These are phyloP conservation scores for Monosporascus ibericus DNA, from an alignment of 2,329 filamentous ascomycete genomes.

Conservation along the genomic window DNA sequence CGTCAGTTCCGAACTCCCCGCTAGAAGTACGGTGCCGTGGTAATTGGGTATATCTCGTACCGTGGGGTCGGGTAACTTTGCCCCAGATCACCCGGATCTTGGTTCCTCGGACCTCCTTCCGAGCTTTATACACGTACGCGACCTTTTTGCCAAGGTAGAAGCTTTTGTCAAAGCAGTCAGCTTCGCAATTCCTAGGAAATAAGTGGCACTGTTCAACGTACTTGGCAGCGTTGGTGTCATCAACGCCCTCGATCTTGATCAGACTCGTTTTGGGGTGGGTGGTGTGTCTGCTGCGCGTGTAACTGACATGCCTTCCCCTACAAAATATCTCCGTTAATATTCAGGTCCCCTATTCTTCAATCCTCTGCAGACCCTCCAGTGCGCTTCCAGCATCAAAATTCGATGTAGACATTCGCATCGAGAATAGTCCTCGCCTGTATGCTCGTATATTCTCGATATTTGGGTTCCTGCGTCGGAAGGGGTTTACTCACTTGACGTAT, in stretches of 20 bases:
- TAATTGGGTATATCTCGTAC: slow-evolving; percentile 39
- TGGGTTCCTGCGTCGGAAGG: neutral
- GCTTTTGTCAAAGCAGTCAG: slow-evolving; percentile 33
- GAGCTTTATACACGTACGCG: slow-evolving; percentile 95
- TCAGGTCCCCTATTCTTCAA: neutral
- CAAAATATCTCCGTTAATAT: slow-evolving; percentile 18
- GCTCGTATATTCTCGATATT: slow-evolving; percentile 2
- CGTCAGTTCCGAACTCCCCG: slow-evolving; percentile 7
- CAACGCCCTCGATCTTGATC: slow-evolving; percentile 98
- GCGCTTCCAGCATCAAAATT: neutral
- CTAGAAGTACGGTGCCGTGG: neutral
- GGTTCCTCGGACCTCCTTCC: slow-evolving; percentile 90
- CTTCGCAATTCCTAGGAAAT: neutral
- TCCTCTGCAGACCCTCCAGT: neutral
- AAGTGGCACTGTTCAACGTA: slow-evolving; percentile 39
- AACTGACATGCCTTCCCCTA: slow-evolving; percentile 97
- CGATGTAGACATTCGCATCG: neutral
- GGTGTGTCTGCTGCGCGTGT: slow-evolving; percentile 90
- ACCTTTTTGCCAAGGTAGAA: slow-evolving; percentile 99
- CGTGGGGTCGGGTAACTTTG: slow-evolving; percentile 94
- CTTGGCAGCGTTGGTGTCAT: slow-evolving; percentile 82
- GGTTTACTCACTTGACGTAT: slow-evolving; percentile 77
- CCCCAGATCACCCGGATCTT: slow-evolving; percentile 99
- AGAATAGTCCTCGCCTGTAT: neutral
- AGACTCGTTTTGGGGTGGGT: slow-evolving; percentile 86